Evolutionary conservation across 2,329 filamentous ascomycete species (phyloP).

Genomic region (Alternaria sp.): DNA sequence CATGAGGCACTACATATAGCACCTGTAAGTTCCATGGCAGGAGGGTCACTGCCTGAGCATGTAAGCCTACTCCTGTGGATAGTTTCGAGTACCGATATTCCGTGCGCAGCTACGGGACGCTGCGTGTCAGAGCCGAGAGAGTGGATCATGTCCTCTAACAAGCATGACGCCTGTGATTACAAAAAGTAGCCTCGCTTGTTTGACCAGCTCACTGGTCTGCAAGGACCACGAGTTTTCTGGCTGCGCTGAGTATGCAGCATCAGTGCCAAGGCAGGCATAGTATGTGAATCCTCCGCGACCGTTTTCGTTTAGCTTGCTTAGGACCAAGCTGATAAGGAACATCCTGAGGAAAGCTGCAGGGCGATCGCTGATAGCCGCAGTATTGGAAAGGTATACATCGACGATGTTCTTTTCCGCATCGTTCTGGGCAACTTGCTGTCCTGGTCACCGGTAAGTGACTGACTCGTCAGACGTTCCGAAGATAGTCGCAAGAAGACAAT

Average conservation of each 20-base stretch:
- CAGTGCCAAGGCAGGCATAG: slow-evolving; percentile 6
- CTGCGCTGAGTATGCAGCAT: slow-evolving; percentile 10
- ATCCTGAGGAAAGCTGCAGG: neutral
- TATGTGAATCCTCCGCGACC: slow-evolving; percentile 20
- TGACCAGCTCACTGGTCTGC: slow-evolving; percentile 17
- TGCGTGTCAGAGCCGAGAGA: slow-evolving; percentile 26
- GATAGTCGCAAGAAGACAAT: neutral
- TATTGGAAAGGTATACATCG: neutral
- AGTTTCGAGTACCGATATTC: slow-evolving; percentile 32
- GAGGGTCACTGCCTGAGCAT: slow-evolving; percentile 20
- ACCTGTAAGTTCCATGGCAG: slow-evolving; percentile 20
- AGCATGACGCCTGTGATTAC: slow-evolving; percentile 5
- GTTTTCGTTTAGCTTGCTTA: slow-evolving; percentile 9
- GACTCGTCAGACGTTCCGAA: neutral
- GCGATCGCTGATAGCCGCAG: slow-evolving; percentile 1
- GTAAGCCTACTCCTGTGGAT: slow-evolving; percentile 20
- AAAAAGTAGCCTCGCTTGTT: slow-evolving; percentile 20
- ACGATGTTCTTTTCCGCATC: neutral
- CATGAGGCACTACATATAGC: slow-evolving; percentile 38
- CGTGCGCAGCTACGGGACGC: slow-evolving; percentile 21
- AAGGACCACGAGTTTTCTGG: slow-evolving; percentile 4
- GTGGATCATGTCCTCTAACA: slow-evolving; percentile 25
- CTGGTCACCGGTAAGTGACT: neutral
- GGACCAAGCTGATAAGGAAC: slow-evolving; percentile 1
- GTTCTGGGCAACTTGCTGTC: neutral